Evolutionary conservation across 2,329 filamentous ascomycete species (phyloP).

Genomic region (Parastagonospora nodorum): DNA sequence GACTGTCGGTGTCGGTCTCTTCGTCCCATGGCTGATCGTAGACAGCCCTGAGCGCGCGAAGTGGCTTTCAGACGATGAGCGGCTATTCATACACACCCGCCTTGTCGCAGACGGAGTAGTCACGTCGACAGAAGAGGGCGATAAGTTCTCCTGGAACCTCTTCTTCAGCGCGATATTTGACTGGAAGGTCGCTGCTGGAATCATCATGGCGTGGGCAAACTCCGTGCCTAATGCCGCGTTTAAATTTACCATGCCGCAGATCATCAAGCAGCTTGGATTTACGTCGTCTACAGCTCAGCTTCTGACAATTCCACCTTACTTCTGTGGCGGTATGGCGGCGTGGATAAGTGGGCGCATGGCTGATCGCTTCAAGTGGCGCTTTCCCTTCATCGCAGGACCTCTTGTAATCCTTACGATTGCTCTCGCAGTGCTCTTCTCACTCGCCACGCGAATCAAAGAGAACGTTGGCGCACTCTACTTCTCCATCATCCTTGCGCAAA

Average conservation of each 20-base stretch:
- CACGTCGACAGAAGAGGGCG: neutral
- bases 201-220: conserved; percentile 5
- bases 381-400: neutral
- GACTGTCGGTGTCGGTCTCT: neutral
- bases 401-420: neutral
- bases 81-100: conserved; percentile 2
- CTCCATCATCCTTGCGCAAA: conserved; percentile 1
- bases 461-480: conserved; percentile 1
- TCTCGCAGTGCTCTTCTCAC: neutral
- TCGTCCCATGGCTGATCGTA: neutral
- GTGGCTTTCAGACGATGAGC: conserved; percentile 6
- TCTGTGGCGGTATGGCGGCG: neutral
- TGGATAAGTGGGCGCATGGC: neutral
- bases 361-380: neutral
- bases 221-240: conserved; percentile 1
- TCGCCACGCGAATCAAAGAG: neutral
- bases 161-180: conserved; percentile 2
- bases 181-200: neutral
- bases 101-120: neutral
- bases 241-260: conserved; percentile 1
- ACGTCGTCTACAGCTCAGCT: conserved; percentile 2
- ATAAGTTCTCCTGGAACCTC: neutral
- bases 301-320: conserved; percentile 5
- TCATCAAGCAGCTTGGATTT: conserved; percentile 1
- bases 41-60: conserved; percentile 2